Conservation (phyloP, 2,329 filamentous ascomycete genomes). For the Capronia epimyces region DNA sequence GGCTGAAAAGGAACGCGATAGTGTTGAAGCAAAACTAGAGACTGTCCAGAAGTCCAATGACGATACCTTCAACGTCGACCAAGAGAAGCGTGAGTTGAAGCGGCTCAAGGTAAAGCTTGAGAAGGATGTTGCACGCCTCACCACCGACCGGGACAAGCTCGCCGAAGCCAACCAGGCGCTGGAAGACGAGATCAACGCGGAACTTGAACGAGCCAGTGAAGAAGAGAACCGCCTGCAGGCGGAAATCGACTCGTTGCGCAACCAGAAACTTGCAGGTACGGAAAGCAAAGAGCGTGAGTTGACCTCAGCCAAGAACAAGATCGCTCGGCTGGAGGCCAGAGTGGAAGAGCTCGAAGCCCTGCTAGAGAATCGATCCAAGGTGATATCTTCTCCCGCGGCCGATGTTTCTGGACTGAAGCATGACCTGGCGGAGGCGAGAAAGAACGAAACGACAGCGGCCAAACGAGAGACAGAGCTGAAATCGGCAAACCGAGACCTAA, state of each 20-base stretch:
- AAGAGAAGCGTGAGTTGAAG: conserved; percentile 64
- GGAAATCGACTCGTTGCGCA: conserved; percentile 46
- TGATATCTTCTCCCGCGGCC: conserved; percentile 33
- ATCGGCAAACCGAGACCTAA: conserved; percentile 57
- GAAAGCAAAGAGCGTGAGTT: conserved; percentile 46
- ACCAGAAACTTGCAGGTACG: conserved; percentile 44
- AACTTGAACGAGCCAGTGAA: conserved; percentile 60
- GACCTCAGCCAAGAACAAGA: conserved; percentile 53
- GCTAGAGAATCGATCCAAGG: conserved; percentile 51
- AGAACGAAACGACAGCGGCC: conserved; percentile 60
- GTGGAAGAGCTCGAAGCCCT: conserved; percentile 47
- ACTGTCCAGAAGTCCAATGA: conserved; percentile 51
- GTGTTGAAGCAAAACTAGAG: conserved; percentile 57
- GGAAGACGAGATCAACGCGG: conserved; percentile 60
- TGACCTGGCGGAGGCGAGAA: conserved; percentile 59
- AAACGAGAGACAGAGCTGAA: conserved; percentile 62
- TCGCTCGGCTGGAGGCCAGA: conserved; percentile 59
- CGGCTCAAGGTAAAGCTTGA: conserved; percentile 64
- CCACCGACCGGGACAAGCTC: conserved; percentile 58
- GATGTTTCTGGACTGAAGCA: conserved; percentile 59
- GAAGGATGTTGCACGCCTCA: conserved; percentile 59
- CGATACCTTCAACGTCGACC: conserved; percentile 58
- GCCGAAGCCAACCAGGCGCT: conserved; percentile 53
- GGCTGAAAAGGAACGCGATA: conserved; percentile 60
- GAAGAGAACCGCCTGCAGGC: conserved; percentile 58